These are phyloP conservation scores for Gastrolobium bilobum DNA, from an alignment of 306 rosid species.

Conservation along the genomic window DNA sequence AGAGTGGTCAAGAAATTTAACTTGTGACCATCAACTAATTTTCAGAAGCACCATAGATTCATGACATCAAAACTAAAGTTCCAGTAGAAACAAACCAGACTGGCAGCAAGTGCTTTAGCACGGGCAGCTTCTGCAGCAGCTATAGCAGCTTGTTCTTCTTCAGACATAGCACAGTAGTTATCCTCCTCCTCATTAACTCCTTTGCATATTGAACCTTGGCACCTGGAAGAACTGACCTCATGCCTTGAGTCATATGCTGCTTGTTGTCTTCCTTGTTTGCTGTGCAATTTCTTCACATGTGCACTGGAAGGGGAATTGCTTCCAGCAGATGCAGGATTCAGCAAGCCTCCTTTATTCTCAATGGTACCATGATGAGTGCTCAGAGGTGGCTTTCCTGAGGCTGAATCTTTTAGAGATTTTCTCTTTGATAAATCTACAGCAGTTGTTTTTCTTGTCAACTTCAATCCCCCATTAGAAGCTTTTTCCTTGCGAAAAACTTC, in stretches of 20 bases:
- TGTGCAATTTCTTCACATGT: conserved; percentile 61
- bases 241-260: conserved; percentile 62
- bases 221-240: conserved; percentile 73
- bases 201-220: conserved; percentile 66
- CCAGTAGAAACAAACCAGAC: conserved; percentile 74
- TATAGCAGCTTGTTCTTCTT: conserved; percentile 94
- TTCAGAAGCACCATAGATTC: conserved; percentile 39
- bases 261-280: conserved; percentile 67
- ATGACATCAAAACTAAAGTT: conserved; percentile 26
- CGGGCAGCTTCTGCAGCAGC: conserved; percentile 99
- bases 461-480: conserved; percentile 83
- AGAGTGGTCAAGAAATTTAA: conserved; percentile 18
- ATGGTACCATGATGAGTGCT: conserved; percentile 64
- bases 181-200: conserved; percentile 55
- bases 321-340: conserved; percentile 64
- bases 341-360: conserved; percentile 70
- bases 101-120: conserved; percentile 95
- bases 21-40: conserved; percentile 27
- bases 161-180: conserved; percentile 61
- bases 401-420: conserved; percentile 72
- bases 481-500: conserved; percentile 97
- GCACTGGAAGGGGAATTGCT: conserved; percentile 62
- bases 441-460: conserved; percentile 73
- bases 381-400: conserved; percentile 87
- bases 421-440: conserved; percentile 74